Base-by-base conservation (phyloP, 345 rosid species). In the Raphanus sativus region DNA sequence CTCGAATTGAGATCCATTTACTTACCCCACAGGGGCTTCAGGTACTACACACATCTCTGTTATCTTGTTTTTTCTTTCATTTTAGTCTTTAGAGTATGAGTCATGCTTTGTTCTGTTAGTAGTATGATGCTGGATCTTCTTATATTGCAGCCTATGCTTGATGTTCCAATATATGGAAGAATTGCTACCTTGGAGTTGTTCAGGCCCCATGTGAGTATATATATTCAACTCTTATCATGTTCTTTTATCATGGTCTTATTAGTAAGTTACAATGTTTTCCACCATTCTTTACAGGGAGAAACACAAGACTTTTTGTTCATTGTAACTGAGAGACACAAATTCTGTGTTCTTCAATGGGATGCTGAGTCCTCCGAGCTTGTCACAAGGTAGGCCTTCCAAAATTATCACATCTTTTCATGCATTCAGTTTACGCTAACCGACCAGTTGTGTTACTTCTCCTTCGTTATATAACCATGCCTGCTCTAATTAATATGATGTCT, bases 331-430 rank as follows among this genome's bases (percentile, higher is more conserved):
- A 87, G 98, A 89, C 90, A 93, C 82, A 95, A 91, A 67, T 95
- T 92, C 56, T 95, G 99, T 77, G 99, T 95, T 69, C 97, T 95
- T 75, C 99, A 95, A 24, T 95, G 99, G 99, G 99, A 93, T 85
- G 71, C 88, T 6, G 96, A 90, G 77, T 65, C 89, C 33, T 89
- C 97, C 29, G 98, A 95, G 85, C 98, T 95, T 75, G 80, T 95
- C 74, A 93, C 98, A 32, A 93, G 97, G 99, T 92, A 73, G 13
- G 28, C 29, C 28, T 36, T 61, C 7, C 62, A 34, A 38, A 36
- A 4, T 16, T 3, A 21, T 50, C 2, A 67, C 28, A n/a, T 13
- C 1, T 48, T 67, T 59, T 5, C 13, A 28, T 50, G 74, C 34
- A 28, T 34, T 40, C 3, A 60, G 1, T 62, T 78, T 48, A 28